Conservation (phyloP, 108 stramenopile genomes). For the Pseudonitzschia pungens region DNA sequence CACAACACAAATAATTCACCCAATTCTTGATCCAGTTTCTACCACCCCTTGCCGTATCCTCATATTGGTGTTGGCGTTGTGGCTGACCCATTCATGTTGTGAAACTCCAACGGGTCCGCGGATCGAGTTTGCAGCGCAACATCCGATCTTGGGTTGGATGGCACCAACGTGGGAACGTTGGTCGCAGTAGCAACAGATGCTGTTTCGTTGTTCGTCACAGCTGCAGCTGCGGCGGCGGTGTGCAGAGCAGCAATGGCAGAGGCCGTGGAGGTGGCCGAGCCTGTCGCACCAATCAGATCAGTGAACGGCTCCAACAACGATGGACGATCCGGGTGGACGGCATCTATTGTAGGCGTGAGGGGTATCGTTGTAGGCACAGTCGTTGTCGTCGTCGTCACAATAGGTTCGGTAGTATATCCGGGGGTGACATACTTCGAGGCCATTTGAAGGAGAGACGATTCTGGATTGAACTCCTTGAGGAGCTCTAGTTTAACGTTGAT, state of each 20-base stretch:
- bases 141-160: neutral
- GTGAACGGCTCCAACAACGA: neutral
- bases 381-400: neutral
- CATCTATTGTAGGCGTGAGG: neutral
- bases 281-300: neutral
- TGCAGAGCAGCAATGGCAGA: conserved; percentile 6
- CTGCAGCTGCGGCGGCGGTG: neutral
- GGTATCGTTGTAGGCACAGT: neutral
- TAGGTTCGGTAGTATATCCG: neutral
- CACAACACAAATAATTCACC: too few relatives aligned
- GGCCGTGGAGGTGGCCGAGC: neutral
- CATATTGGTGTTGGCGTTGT: neutral
- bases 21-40: too few relatives aligned
- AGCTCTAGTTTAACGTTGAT: conserved; percentile 11
- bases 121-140: neutral
- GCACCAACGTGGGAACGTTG: neutral
- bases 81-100: neutral
- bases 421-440: conserved; percentile 10
- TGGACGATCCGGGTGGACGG: neutral
- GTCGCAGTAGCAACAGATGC: neutral
- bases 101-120: conserved; percentile 10
- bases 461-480: conserved; percentile 9
- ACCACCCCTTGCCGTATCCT: neutral
- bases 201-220: neutral
- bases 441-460: neutral